Base-by-base conservation (phyloP, 805 yeast species). In the Citeromyces matritensis region DNA sequence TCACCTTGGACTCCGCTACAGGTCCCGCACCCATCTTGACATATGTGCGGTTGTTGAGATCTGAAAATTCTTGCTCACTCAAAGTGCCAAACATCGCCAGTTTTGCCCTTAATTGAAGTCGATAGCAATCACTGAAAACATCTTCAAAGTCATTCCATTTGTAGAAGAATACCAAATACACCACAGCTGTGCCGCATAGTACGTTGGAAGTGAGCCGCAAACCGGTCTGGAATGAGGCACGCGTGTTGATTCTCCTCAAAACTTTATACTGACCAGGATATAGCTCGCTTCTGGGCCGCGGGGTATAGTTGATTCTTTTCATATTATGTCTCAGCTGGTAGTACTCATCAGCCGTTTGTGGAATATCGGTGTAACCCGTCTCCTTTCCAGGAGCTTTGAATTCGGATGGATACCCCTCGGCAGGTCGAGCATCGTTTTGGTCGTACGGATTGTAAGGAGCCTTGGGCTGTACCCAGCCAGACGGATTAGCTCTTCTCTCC, bases 361-460 rank as follows among this genome's bases (percentile, higher is more conserved):
- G 85, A n/a, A 73, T 53, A 6, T 39, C 38, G 3, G 44, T 39
- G 33, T 47, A 72, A 12, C 53, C 48, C 17, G 79, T 72, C 23
- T 68, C 60, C 27, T 60, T 57, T 1, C 81, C 75, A 0, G 91
- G 88, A 1, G 74, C 53, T 35, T 67, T 61, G 55, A 64, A 83
- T 48, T 82, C 94, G 15, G 85, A 74, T 1, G 94, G 94, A 40
- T 83, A 82, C 2, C 94, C 94, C 45, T 74, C 73, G 0, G 93
- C 68, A 0, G 94, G 94, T 29, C 94, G 60, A 26, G 58, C 47
- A 45, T 82, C 94, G 1, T 67, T 53, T 0, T 86, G 79, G 45
- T 82, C 94, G 44, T 73, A 83, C 5, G 94, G 94, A 43, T 82
- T 82, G 48, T 80, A 83, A 1, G 91, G 91, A 1, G 86, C 88